Evolutionary conservation across 768 basidiomycete genomes (phyloP).

Genomic region (Calocybe cyanea): DNA sequence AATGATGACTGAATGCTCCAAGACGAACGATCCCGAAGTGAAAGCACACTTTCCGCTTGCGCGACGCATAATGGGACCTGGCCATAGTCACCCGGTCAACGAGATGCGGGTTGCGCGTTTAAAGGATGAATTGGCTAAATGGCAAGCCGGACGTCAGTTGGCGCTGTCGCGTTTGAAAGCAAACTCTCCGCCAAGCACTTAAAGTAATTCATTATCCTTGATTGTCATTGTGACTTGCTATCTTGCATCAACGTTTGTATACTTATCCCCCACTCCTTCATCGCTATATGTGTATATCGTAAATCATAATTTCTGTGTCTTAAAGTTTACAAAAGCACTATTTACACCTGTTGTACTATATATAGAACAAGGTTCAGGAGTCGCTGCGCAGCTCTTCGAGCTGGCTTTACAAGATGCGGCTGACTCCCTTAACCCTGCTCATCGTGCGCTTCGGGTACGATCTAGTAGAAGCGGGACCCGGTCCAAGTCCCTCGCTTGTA

Average conservation of each 20-base stretch:
- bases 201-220: no score
- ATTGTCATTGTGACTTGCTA: no score
- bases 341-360: no score
- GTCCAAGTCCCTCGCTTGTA: slow-evolving; percentile 11
- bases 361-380: no score
- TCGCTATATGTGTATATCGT: no score
- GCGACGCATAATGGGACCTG: slow-evolving; percentile 50
- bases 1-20: slow-evolving; percentile 41
- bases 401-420: no score
- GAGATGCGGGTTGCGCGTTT: slow-evolving; percentile 59
- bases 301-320: no score
- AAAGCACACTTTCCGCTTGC: slow-evolving; percentile 22
- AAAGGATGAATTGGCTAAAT: slow-evolving; percentile 63
- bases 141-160: slow-evolving; percentile 53
- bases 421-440: no score
- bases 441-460: background rate
- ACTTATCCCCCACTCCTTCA: background rate
- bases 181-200: background rate
- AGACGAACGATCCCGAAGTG: slow-evolving; percentile 7
- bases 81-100: slow-evolving; percentile 64
- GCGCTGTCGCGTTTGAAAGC: slow-evolving; percentile 6
- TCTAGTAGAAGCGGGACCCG: slow-evolving; percentile 5
- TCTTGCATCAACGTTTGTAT: background rate
- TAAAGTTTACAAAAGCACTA: no score
- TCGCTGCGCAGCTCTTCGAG: no score